These are phyloP conservation scores for Clitoria ternatea DNA, from an alignment of 306 rosid species.

Conservation along the genomic window DNA sequence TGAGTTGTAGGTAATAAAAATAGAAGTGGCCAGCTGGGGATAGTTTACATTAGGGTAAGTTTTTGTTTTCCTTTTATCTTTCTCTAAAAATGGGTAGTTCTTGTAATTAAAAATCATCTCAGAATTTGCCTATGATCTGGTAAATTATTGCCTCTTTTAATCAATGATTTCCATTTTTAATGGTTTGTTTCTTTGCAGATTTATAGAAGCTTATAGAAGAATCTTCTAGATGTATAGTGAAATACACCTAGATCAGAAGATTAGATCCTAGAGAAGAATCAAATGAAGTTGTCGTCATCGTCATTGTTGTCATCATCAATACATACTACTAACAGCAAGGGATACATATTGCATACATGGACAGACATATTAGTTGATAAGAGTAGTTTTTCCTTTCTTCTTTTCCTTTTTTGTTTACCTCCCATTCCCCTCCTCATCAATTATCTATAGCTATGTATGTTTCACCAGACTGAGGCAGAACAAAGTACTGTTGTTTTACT, in stretches of 20 bases:
- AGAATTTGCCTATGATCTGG: not conserved
- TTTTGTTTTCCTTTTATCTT: not conserved
- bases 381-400: constrained; percentile 38
- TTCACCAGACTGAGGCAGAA: constrained; percentile 46
- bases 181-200: constrained; percentile 43
- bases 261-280: constrained; percentile 64
- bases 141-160: not conserved
- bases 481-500: constrained; percentile 30
- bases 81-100: not conserved
- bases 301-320: constrained; percentile 48
- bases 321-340: constrained; percentile 90
- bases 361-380: constrained; percentile 53
- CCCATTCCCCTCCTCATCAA: not conserved
- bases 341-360: constrained; percentile 72
- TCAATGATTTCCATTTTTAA: not conserved
- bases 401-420: constrained; percentile 30
- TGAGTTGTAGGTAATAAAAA: constrained; percentile 51
- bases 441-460: constrained; percentile 34
- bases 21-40: constrained; percentile 50
- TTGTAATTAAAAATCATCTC: not conserved
- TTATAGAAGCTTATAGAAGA: constrained; percentile 77
- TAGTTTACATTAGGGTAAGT: constrained; percentile 64
- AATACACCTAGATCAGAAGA: constrained; percentile 72
- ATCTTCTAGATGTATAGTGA: constrained; percentile 83
- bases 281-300: constrained; percentile 34